Conservation (phyloP, 305 asterid genomes). For the Plantago lanceolata region DNA sequence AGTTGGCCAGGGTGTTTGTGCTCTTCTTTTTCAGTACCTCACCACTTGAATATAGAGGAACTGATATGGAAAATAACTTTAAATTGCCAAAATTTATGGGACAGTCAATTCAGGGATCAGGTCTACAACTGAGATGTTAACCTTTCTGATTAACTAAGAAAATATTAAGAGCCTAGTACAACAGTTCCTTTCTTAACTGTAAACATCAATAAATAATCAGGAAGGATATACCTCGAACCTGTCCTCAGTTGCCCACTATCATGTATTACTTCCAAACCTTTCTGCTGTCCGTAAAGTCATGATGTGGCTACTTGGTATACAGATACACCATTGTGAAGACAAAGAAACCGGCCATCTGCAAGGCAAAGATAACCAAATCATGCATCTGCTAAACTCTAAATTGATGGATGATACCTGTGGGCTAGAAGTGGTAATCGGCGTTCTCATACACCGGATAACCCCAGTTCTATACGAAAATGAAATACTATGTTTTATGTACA, state of each 20-base stretch:
- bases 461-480: neutral
- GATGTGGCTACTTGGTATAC: slow-evolving; percentile 54
- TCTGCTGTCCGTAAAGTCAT: neutral
- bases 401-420: neutral
- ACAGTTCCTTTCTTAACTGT: neutral
- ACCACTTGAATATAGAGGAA: neutral
- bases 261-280: neutral
- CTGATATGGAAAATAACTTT: no score
- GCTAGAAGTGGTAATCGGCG: neutral
- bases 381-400: slow-evolving; percentile 1
- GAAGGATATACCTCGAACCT: neutral
- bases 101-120: neutral
- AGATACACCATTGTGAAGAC: slow-evolving; percentile 61
- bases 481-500: neutral
- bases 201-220: neutral
- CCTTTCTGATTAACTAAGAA: neutral
- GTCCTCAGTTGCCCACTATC: neutral
- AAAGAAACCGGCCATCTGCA: slow-evolving; percentile 84
- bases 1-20: neutral
- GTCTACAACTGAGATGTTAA: neutral
- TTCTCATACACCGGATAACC: neutral
- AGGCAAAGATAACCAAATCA: slow-evolving; percentile 15
- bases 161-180: neutral
- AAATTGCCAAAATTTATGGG: neutral
- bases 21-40: neutral